Percentiles rank a stretch among this genome's conserved stretches.
Evolutionary conservation across 2,329 filamentous ascomycete genomes (phyloP).

Genomic region (Pyrenophora graminea): DNA sequence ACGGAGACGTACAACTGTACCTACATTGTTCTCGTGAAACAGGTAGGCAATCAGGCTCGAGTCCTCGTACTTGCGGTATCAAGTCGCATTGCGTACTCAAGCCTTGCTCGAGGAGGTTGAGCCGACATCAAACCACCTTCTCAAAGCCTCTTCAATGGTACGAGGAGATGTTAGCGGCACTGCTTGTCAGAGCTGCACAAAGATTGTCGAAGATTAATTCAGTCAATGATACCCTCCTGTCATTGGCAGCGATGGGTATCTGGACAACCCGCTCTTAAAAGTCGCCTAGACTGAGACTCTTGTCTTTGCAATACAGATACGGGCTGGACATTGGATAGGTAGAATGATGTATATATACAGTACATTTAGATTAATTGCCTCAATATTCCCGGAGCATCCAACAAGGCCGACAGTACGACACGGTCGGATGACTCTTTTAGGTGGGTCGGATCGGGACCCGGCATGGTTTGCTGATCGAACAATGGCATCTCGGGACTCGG

Average conservation of each 20-base stretch:
- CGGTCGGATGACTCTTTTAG: too few relatives aligned
- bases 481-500: too few relatives aligned
- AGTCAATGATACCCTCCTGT: constrained; percentile 24
- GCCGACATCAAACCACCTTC: constrained; percentile 19
- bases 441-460: too few relatives aligned
- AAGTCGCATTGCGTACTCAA: too few relatives aligned
- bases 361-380: not conserved
- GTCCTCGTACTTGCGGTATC: not conserved
- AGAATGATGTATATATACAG: not conserved
- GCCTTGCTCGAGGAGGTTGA: too few relatives aligned
- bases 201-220: constrained; percentile 31
- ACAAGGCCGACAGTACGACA: not conserved
- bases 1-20: too few relatives aligned
- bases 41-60: not conserved
- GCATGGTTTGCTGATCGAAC: too few relatives aligned
- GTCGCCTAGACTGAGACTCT: constrained; percentile 40
- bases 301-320: constrained; percentile 46
- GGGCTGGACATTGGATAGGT: constrained; percentile 30
- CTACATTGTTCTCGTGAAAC: too few relatives aligned
- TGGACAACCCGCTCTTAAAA: constrained; percentile 32
- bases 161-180: constrained; percentile 20
- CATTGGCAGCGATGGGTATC: constrained; percentile 22
- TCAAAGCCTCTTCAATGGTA: constrained; percentile 30
- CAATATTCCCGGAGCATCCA: not conserved
- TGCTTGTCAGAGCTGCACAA: constrained; percentile 11